A percentile compares a stretch with the other conserved stretches of the same genome.
Conservation (phyloP, 2,329 filamentous ascomycete species). For the Zasmidium angulare region DNA sequence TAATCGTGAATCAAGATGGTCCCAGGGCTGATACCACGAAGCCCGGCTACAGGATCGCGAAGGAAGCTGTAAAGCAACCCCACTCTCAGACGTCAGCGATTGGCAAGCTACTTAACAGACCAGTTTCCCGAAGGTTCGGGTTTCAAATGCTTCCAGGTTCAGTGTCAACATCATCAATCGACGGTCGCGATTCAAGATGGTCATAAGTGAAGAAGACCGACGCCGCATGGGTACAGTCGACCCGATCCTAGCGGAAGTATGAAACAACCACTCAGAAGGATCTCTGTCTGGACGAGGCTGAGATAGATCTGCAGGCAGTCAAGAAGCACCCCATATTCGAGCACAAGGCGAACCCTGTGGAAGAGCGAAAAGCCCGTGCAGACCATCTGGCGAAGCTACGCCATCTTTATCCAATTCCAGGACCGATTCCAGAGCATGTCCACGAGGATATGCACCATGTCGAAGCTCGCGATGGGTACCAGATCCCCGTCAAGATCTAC, state of each 20-base stretch:
- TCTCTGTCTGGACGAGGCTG: neutral
- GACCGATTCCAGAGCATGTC: constrained; percentile 22
- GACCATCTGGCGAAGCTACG: constrained; percentile 16
- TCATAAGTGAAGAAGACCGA: neutral
- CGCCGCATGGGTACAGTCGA: neutral
- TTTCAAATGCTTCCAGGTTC: no score
- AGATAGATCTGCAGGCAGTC: neutral
- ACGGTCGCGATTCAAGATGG: neutral
- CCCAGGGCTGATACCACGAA: no score
- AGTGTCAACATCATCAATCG: no score
- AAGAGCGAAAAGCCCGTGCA: neutral
- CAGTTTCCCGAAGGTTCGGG: no score
- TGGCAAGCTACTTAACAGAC: neutral
- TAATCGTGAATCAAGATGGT: no score
- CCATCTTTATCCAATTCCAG: constrained; percentile 25
- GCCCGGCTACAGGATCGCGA: neutral
- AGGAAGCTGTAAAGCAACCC: neutral
- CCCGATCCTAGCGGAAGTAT: neutral
- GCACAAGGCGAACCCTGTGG: neutral
- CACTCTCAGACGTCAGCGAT: neutral
- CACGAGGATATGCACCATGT: constrained; percentile 12
- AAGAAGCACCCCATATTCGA: neutral
- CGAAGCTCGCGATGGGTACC: constrained; percentile 15
- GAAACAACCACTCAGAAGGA: neutral
- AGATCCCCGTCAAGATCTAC: constrained; percentile 20